Percentiles rank a stretch among this genome's conserved stretches.
phyloP scores from a whole-genome alignment of 768 basidiomycete species.

The Leccinellum luteum region DNA sequence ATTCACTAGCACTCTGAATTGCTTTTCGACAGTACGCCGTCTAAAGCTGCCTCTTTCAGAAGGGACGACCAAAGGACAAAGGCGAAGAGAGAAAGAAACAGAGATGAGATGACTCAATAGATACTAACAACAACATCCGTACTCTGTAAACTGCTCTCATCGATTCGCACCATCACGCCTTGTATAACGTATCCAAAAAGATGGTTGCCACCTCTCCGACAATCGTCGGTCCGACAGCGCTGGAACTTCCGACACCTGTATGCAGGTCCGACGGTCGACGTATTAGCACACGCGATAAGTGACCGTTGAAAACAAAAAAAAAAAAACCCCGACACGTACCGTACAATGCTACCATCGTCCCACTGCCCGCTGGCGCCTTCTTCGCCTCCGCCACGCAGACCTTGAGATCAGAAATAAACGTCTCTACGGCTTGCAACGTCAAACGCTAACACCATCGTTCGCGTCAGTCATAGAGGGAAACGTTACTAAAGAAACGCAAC shows the following conservation, averaged over 20 bases:
- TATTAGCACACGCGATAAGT: neutral
- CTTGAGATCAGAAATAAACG: slow-evolving; percentile 82
- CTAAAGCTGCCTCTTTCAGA: too few relatives aligned
- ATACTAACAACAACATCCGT: neutral
- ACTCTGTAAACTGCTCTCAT: too few relatives aligned
- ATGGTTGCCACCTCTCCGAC: slow-evolving; percentile 74
- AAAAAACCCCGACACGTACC: slow-evolving; percentile 47
- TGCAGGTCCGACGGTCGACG: neutral
- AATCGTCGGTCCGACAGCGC: slow-evolving; percentile 77
- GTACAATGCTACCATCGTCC: slow-evolving; percentile 89
- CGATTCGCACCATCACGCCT: slow-evolving; percentile 46
- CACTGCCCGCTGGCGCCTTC: slow-evolving; percentile 58
- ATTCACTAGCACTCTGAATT: too few relatives aligned
- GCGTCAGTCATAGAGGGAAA: neutral
- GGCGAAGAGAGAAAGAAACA: too few relatives aligned
- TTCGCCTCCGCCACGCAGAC: slow-evolving; percentile 74
- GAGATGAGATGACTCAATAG: neutral
- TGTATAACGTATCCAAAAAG: slow-evolving; percentile 81
- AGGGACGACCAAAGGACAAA: too few relatives aligned
- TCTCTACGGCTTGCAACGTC: slow-evolving; percentile 73
- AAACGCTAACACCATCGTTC: slow-evolving; percentile 50
- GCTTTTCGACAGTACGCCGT: too few relatives aligned
- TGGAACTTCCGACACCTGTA: slow-evolving; percentile 78
- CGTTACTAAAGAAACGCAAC: slow-evolving; percentile 22
- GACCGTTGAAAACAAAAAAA: neutral